Evolutionary conservation across 306 rosid species (phyloP), one percentile per base, ranked within the genome.

Genomic region (Aeschynomene evenia): DNA sequence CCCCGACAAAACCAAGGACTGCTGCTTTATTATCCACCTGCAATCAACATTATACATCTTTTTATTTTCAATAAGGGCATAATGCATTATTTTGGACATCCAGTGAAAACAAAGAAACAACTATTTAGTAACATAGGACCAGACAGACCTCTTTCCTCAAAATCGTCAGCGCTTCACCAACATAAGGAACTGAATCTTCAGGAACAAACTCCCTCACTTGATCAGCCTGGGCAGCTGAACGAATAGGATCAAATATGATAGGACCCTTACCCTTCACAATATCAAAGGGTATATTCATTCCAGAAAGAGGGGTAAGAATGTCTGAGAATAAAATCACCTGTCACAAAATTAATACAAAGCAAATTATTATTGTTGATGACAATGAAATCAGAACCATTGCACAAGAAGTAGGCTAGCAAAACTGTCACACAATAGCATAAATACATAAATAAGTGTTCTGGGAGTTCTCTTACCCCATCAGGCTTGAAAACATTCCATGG

Each of bases 241-340:
- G 45, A 74, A 94, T 64, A 50, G 97, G 95, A 75, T 87, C 79
- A 62, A 86, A 88, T 53, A 94, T 94, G 60, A 94, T 78, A 12
- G 99, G 99, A 73, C 99, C 99, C 81, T 84, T 89, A 11, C 99
- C 99, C 81, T 94, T 94, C 67, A 94, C 97, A 64, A 94, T 94
- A 83, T 94, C 99, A 51, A 94, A 94, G 22, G 99, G 97, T 66
- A 94, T 89, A 63, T 94, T 94, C 99, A 94, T 94, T 61, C 99
- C 99, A 10, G 99, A 86, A 26, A 94, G 96, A 9, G 99, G 99
- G 50, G 99, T 94, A 54, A 94, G 90, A 84, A 94, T 94, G 77
- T 94, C 99, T 0, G 99, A 94, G 85, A 94, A 94, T 54, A 94
- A 81, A 77, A 94, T 94, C 69, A 94, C 99, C 99, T 94, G 85